phyloP scores from a whole-genome alignment of 2,329 filamentous ascomycete genomes.

The Emericellopsis atlantica region DNA sequence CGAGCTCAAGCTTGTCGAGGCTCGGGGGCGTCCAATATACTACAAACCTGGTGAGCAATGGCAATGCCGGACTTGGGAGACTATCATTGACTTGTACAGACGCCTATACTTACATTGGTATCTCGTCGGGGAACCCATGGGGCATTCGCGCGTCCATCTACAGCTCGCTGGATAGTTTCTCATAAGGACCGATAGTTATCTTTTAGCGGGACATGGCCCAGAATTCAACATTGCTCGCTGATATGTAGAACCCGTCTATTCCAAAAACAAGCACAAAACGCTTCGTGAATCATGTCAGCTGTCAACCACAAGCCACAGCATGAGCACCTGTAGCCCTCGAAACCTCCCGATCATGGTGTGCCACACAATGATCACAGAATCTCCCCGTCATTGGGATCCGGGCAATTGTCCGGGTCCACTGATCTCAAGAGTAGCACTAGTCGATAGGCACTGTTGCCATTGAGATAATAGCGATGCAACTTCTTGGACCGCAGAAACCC shows the following conservation, averaged over 20 bases:
- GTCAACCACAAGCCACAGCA: background rate
- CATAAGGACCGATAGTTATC: background rate
- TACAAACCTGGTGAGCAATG: constrained; percentile 58
- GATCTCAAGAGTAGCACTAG: constrained; percentile 68
- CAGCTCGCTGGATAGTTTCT: constrained; percentile 28
- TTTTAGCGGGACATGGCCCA: background rate
- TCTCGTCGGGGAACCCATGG: constrained; percentile 48
- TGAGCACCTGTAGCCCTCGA: background rate
- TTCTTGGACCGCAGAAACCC: constrained; percentile 90
- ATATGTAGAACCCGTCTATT: background rate
- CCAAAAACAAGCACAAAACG: background rate
- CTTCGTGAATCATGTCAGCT: background rate
- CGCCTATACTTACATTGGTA: constrained; percentile 54
- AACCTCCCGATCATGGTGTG: background rate
- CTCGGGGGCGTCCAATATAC: constrained; percentile 43
- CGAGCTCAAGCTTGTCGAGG: constrained; percentile 45
- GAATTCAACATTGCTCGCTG: background rate
- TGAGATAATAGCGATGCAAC: constrained; percentile 88
- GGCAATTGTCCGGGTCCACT: constrained; percentile 24
- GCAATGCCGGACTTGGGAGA: too few relatives aligned
- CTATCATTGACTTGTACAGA: constrained; percentile 26
- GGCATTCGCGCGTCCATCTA: constrained; percentile 47
- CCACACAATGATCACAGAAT: constrained; percentile 2
- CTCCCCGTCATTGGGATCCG: constrained; percentile 21
- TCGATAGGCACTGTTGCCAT: constrained; percentile 88